Evolutionary conservation across 768 basidiomycete genomes (phyloP).

Genomic region (Strobilomyces dryophilus): DNA sequence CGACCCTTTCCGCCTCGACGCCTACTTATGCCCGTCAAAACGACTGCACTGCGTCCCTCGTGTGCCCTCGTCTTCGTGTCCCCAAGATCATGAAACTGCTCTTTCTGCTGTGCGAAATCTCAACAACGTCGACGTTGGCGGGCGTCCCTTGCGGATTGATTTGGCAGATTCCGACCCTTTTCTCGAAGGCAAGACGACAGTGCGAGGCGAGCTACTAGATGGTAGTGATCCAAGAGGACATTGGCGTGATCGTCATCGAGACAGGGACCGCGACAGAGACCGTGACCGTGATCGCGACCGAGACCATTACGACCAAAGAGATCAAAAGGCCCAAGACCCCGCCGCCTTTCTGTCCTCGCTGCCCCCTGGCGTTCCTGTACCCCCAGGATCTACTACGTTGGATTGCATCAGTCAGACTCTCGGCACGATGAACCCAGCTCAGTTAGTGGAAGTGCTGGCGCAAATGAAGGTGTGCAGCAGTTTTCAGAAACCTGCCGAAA

Average conservation of each 20-base stretch:
- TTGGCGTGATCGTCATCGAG: constrained; percentile 45
- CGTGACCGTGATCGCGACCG: constrained; percentile 51
- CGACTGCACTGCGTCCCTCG: constrained; percentile 1
- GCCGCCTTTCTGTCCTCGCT: constrained; percentile 58
- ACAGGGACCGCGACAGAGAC: constrained; percentile 50
- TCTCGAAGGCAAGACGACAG: constrained; percentile 86
- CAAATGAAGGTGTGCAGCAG: constrained; percentile 85
- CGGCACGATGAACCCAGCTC: constrained; percentile 75
- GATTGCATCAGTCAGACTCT: constrained; percentile 86
- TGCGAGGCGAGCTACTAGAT: constrained; percentile 77
- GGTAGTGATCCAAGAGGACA: constrained; percentile 41
- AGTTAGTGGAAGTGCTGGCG: constrained; percentile 90
- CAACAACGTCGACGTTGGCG: constrained; percentile 88
- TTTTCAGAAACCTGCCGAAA: constrained; percentile 17
- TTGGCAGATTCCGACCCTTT: constrained; percentile 91
- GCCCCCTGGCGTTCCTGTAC: constrained; percentile 73
- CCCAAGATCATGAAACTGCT: constrained; percentile 91
- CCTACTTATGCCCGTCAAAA: constrained; percentile 6
- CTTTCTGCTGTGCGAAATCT: constrained; percentile 93
- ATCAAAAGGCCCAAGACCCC: constrained; percentile 37
- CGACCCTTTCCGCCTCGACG: constrained; percentile 6
- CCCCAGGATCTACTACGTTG: constrained; percentile 64
- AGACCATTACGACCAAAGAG: constrained; percentile 31
- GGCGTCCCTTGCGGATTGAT: constrained; percentile 90
- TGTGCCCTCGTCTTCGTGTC: constrained; percentile 14